Conservation (phyloP, 306 rosid genomes). For the Lagenaria siceraria region DNA sequence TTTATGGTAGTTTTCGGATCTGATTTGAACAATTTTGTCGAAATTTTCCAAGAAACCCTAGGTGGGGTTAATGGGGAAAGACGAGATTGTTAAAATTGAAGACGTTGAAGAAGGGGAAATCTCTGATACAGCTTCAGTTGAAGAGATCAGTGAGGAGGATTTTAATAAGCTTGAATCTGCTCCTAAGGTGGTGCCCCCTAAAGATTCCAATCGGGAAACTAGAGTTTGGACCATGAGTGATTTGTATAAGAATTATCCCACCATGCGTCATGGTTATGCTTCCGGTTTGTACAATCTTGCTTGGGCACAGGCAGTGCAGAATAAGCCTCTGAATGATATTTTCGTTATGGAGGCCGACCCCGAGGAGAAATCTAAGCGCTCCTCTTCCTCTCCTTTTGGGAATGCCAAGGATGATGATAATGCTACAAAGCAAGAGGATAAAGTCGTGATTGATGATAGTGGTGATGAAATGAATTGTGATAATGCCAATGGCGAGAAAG, state of each 20-base stretch:
- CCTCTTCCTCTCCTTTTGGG: slow-evolving; percentile 15
- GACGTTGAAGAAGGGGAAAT: slow-evolving; percentile 97
- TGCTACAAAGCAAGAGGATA: slow-evolving; percentile 16
- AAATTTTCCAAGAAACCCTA: slow-evolving; percentile 18
- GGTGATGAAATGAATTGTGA: slow-evolving; percentile 28
- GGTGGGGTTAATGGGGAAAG: slow-evolving; percentile 37
- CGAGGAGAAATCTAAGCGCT: slow-evolving; percentile 23
- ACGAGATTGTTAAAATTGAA: slow-evolving; percentile 24
- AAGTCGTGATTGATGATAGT: slow-evolving; percentile 18
- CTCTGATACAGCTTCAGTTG: slow-evolving; percentile 80
- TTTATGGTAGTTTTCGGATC: slow-evolving; percentile 49
- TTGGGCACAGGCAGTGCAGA: slow-evolving; percentile 98
- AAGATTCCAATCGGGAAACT: slow-evolving; percentile 23
- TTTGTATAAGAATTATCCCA: slow-evolving; percentile 49
- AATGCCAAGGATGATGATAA: slow-evolving; percentile 7
- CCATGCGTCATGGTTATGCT: slow-evolving; percentile 45
- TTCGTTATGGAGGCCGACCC: slow-evolving; percentile 50
- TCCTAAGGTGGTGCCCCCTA: slow-evolving; percentile 1
- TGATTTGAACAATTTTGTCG: slow-evolving; percentile 17
- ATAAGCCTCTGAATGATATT: slow-evolving; percentile 66
- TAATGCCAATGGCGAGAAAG: slow-evolving; percentile 42
- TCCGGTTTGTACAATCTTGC: slow-evolving; percentile 67
- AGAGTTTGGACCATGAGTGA: slow-evolving; percentile 76
- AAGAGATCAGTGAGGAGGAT: slow-evolving; percentile 83
- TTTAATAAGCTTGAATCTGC: slow-evolving; percentile 51